Percentiles rank a stretch among this genome's conserved stretches.
phyloP scores from a whole-genome alignment of 1,139 yeast genomes.

The Ashbya aceris region DNA sequence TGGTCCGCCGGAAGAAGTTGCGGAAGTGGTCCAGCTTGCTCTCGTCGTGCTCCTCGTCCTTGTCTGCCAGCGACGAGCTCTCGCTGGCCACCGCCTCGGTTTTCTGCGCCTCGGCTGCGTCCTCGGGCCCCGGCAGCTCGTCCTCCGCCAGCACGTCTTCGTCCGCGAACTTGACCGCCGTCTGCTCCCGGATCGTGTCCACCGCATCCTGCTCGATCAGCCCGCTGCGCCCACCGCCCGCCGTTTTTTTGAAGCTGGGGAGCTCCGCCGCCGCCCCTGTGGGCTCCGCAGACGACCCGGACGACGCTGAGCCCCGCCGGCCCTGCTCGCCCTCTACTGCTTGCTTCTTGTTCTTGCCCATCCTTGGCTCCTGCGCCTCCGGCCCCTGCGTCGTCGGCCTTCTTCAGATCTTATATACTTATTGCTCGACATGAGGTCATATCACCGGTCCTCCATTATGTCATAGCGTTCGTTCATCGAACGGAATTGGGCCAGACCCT shows the following conservation, averaged over 20 bases:
- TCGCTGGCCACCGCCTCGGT: background rate
- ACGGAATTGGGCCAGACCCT: no score
- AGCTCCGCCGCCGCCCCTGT: background rate
- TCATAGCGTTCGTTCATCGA: no score
- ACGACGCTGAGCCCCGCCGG: no score
- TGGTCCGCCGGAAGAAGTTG: conserved; percentile 16
- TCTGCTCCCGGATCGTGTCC: conserved; percentile 14
- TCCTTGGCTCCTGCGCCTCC: no score
- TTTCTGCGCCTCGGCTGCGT: conserved; percentile 3
- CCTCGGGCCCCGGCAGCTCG: conserved; percentile 10
- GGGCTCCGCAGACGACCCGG: no score
- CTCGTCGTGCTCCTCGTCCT: conserved; percentile 11
- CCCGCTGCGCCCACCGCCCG: background rate
- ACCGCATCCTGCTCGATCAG: conserved; percentile 17
- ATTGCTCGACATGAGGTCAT: no score
- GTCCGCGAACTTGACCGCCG: conserved; percentile 8
- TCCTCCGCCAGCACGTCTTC: conserved; percentile 11
- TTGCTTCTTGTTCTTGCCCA: no score
- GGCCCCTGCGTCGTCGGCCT: no score
- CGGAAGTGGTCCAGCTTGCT: conserved; percentile 18
- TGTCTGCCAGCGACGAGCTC: conserved; percentile 1
- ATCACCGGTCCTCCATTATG: no score
- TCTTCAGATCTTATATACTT: no score
- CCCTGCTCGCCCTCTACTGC: no score
- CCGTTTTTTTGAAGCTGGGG: conserved; percentile 6